These are phyloP conservation scores for Hyaloperonospora brassicae DNA, from an alignment of 352 stramenopile genomes.

Conservation along the genomic window DNA sequence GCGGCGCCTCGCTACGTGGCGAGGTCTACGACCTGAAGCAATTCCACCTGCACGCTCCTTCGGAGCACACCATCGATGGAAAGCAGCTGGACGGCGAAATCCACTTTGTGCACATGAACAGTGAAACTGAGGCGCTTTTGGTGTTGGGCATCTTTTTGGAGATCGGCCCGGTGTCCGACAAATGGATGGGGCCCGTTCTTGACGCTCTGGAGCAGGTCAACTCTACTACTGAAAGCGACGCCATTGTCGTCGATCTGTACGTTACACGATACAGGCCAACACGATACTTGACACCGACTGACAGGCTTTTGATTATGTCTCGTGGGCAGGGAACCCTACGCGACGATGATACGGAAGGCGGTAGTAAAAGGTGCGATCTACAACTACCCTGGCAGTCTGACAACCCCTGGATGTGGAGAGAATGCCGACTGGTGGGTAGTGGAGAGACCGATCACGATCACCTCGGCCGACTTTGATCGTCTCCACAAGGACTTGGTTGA, in stretches of 20 bases:
- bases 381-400: constrained; percentile 36
- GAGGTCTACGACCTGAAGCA: constrained; percentile 21
- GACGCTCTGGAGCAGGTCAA: constrained; percentile 28
- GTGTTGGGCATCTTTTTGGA: constrained; percentile 36
- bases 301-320: constrained; percentile 4
- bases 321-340: constrained; percentile 25
- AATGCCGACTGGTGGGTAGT: constrained; percentile 35
- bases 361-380: constrained; percentile 16
- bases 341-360: constrained; percentile 33
- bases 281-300: neutral
- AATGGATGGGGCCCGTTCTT: constrained; percentile 29
- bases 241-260: constrained; percentile 25
- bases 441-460: constrained; percentile 21
- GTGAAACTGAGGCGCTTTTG: constrained; percentile 27
- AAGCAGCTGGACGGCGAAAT: constrained; percentile 30
- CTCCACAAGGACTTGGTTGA: constrained; percentile 20
- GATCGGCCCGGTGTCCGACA: constrained; percentile 13
- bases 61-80: constrained; percentile 40
- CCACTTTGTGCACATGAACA: constrained; percentile 11
- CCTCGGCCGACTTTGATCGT: constrained; percentile 20
- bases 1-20: constrained; percentile 5
- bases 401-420: constrained; percentile 27
- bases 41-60: constrained; percentile 39
- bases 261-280: constrained; percentile 1
- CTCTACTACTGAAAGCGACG: constrained; percentile 9